These are phyloP conservation scores for Tetragonia tetragonoides DNA, from an alignment of 148 eudicot species.

Conservation along the genomic window DNA sequence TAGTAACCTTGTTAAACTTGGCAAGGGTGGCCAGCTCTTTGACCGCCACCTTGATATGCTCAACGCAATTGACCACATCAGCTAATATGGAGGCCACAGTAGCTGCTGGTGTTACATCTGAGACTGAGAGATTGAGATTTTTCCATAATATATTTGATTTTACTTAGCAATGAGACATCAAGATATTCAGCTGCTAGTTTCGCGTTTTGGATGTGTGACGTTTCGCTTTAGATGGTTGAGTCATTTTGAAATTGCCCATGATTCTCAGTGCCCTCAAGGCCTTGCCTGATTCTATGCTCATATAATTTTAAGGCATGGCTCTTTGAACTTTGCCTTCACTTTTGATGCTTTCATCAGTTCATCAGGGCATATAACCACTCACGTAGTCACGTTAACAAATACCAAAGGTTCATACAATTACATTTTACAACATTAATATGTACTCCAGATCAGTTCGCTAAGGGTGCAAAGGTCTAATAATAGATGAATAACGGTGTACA, in stretches of 20 bases:
- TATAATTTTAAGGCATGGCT: constrained; percentile 44
- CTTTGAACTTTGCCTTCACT: constrained; percentile 39
- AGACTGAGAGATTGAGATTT: constrained; percentile 7
- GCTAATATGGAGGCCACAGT: constrained; percentile 33
- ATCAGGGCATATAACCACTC: no score
- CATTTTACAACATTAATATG: no score
- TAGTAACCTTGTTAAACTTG: constrained; percentile 17
- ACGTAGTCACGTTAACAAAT: no score
- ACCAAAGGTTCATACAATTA: no score
- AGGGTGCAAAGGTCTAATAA: no score
- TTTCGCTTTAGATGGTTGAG: constrained; percentile 25
- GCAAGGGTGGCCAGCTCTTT: constrained; percentile 32
- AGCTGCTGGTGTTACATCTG: constrained; percentile 13
- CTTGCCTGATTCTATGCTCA: constrained; percentile 44
- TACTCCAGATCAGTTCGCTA: no score
- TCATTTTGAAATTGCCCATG: constrained; percentile 48
- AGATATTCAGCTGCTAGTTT: constrained; percentile 38
- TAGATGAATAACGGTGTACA: no score
- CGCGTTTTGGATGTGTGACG: constrained; percentile 37
- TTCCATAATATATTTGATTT: constrained; percentile 28
- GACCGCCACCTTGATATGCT: constrained; percentile 31
- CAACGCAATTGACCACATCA: constrained; percentile 23
- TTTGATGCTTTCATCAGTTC: constrained; percentile 29
- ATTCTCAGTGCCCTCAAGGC: constrained; percentile 52
- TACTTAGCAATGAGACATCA: constrained; percentile 24